phyloP scores from a whole-genome alignment of 441 rosid genomes.

The Eruca vesicaria region DNA sequence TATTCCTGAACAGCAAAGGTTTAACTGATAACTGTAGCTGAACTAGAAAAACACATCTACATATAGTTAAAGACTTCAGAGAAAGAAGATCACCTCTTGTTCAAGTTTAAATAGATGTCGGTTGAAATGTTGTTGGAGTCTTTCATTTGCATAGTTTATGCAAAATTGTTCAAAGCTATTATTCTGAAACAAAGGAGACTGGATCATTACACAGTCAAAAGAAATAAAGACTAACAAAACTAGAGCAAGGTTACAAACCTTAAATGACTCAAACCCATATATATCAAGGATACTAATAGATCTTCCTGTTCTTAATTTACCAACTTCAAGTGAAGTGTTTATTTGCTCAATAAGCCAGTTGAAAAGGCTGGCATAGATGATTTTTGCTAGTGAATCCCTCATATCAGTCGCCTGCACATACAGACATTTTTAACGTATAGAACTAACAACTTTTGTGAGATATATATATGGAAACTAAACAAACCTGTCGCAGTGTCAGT shows the following conservation, averaged over 20 bases:
- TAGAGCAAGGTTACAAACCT: constrained; percentile 14
- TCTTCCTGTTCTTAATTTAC: constrained; percentile 47
- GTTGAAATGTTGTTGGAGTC: constrained; percentile 90
- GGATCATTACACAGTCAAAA: constrained; percentile 20
- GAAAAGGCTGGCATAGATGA: constrained; percentile 75
- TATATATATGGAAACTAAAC: background rate
- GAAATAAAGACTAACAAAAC: constrained; percentile 10
- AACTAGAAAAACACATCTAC: background rate
- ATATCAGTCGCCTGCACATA: constrained; percentile 63
- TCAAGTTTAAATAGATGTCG: constrained; percentile 81
- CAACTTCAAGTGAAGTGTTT: constrained; percentile 64
- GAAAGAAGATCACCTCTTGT: constrained; percentile 62
- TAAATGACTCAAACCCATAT: constrained; percentile 67
- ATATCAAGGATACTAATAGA: constrained; percentile 87
- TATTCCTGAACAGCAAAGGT: constrained; percentile 52
- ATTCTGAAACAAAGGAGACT: constrained; percentile 52
- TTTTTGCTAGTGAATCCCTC: constrained; percentile 85
- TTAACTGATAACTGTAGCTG: background rate
- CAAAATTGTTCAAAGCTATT: constrained; percentile 94
- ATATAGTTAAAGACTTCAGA: background rate
- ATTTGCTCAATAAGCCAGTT: constrained; percentile 85
- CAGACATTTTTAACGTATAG: background rate
- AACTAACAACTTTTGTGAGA: background rate
- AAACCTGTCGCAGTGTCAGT: constrained; percentile 76
- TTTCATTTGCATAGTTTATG: constrained; percentile 93